phyloP scores from a whole-genome alignment of 495 filamentous ascomycete species.

The Evernia prunastri region DNA sequence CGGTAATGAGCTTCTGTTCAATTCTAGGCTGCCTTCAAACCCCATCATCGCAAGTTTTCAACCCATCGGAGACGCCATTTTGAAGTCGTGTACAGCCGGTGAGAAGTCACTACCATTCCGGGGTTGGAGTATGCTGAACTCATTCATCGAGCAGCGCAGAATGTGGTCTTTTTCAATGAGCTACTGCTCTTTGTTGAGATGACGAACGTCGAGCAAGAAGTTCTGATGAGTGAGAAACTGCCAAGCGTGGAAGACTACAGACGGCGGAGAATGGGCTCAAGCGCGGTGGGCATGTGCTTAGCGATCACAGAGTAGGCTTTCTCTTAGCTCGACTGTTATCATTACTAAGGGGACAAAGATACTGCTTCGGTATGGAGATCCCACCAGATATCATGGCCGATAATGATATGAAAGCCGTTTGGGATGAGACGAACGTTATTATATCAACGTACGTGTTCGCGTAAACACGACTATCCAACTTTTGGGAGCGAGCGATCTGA shows the following conservation, averaged over 20 bases:
- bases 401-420: background rate
- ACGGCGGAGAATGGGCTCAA: conserved; percentile 30
- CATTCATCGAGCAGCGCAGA: conserved; percentile 14
- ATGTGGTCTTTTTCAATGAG: conserved; percentile 27
- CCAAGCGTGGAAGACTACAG: conserved; percentile 30
- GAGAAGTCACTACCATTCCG: background rate
- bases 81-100: conserved; percentile 11
- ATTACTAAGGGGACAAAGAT: background rate
- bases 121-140: background rate
- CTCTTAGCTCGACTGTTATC: background rate
- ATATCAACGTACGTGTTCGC: conserved; percentile 6
- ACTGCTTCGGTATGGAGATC: conserved; percentile 7
- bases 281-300: conserved; percentile 27
- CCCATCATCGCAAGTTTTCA: conserved; percentile 24
- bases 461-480: background rate
- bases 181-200: conserved; percentile 30
- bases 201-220: conserved; percentile 28
- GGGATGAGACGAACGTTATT: conserved; percentile 5
- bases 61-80: conserved; percentile 17
- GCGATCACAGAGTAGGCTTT: conserved; percentile 28
- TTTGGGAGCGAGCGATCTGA: background rate
- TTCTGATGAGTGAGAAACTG: conserved; percentile 22
- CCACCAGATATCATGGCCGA: conserved; percentile 5
- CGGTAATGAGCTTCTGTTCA: background rate
- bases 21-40: conserved; percentile 8